Conservation (phyloP, 495 filamentous ascomycete genomes). For the Penicillium salamii region DNA sequence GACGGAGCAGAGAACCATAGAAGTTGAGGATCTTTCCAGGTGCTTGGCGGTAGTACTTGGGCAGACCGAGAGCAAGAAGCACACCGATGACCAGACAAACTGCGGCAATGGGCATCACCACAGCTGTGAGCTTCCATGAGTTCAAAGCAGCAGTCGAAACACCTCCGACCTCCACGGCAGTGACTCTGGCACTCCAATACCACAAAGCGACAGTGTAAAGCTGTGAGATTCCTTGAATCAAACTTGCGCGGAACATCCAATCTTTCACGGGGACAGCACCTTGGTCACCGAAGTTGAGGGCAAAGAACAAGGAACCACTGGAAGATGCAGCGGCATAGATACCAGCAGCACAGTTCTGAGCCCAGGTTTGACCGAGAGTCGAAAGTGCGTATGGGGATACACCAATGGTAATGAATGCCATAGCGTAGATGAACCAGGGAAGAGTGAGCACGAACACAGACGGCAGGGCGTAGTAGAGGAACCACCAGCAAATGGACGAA, state of each 20-base stretch:
- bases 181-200: conserved; percentile 58
- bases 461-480: conserved; percentile 52
- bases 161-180: conserved; percentile 18
- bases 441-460: conserved; percentile 55
- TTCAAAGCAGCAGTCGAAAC: conserved; percentile 35
- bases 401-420: conserved; percentile 43
- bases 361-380: conserved; percentile 38
- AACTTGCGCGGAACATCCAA: conserved; percentile 63
- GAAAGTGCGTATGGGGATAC: conserved; percentile 45
- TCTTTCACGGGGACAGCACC: conserved; percentile 51
- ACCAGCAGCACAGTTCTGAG: conserved; percentile 57
- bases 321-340: conserved; percentile 60
- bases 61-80: conserved; percentile 54
- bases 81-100: conserved; percentile 55
- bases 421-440: conserved; percentile 50
- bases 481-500: conserved; percentile 62
- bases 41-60: conserved; percentile 56
- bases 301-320: conserved; percentile 60
- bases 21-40: conserved; percentile 30
- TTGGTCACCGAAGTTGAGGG: conserved; percentile 66
- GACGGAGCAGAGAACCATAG: conserved; percentile 46
- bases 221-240: conserved; percentile 63
- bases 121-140: conserved; percentile 46
- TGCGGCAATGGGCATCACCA: conserved; percentile 51
- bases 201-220: conserved; percentile 62